Evolutionary conservation across 306 rosid genomes (phyloP).

Genomic region (Alnus glutinosa): DNA sequence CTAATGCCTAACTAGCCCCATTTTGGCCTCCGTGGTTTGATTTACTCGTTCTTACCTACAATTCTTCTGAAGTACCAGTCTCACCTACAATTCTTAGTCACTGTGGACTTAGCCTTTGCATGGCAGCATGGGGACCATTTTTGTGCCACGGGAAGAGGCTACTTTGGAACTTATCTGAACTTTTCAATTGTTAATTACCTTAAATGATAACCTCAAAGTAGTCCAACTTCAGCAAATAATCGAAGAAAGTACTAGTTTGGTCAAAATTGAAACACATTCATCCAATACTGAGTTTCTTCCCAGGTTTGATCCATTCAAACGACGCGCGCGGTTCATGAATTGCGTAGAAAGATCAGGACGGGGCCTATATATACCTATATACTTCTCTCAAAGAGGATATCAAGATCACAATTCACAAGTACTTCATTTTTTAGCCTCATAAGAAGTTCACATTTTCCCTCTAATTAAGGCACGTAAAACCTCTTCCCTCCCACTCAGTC

Average conservation of each 20-base stretch:
- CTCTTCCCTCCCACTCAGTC: not conserved
- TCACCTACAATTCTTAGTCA: not conserved
- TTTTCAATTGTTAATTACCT: not conserved
- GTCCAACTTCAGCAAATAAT: not conserved
- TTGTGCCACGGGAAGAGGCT: not conserved
- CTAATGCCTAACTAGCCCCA: too few species aligned
- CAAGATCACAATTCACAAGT: not conserved
- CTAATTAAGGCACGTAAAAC: not conserved
- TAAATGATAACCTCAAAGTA: not conserved
- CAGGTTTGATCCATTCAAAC: not conserved
- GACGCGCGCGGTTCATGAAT: not conserved
- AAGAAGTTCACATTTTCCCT: not conserved
- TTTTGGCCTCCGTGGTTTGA: too few species aligned
- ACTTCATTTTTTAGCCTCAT: not conserved
- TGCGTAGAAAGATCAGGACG: not conserved
- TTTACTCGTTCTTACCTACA: not conserved
- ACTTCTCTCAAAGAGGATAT: not conserved
- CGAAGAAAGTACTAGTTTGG: not conserved
- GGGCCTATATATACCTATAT: not conserved
- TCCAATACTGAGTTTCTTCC: not conserved
- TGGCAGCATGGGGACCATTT: slow-evolving; percentile 2
- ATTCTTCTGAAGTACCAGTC: not conserved
- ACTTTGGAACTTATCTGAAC: not conserved
- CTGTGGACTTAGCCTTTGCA: not conserved
- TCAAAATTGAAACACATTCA: not conserved